Evolutionary conservation across 2,329 filamentous ascomycete genomes (phyloP), one percentile per base, ranked within the genome.

Genomic region (Phialophora verrucosa): DNA sequence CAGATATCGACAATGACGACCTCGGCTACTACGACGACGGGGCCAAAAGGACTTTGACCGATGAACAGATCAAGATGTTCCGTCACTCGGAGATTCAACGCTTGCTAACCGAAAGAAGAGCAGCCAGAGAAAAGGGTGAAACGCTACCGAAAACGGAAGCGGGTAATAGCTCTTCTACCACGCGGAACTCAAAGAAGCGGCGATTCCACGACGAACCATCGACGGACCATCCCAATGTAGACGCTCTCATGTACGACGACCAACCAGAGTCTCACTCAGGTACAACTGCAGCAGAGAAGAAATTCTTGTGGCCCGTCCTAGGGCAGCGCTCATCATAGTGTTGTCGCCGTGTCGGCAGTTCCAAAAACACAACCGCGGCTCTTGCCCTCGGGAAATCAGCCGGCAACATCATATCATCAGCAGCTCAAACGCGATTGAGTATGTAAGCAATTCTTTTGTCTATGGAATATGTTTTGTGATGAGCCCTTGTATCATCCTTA

Each of bases 401-500:
- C 14, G 6, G n/a, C 51, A 17, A 57, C 38, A 29, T 20, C 38
- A 14, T 49, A 38, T n/a, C 14, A 56, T 12, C 23, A 49, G 38
- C 12, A 23, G 42, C 7, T 62, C 17, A 44, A 25, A 25, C 31
- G 31, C 27, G 31, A 55, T 31, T 49, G 20, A 32, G 54, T 55
- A 65, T 65, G 65, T 66, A 62, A 62, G 44, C 42, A 31, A 61
- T 55, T 49, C 53, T 35, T 59, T 65, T 63, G 25, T 59, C 54
- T 60, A 49, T 65, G 50, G 63, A 31, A 31, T 29, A 63, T 42
- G 25, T 29, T 54, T 75, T 72, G 75, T 90, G 94, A 92, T 96
- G 94, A 92, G 95, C 93, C 83, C 85, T 81, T 85, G 93, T 90
- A 91, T 96, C 92, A 96, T 96, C 92, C 92, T 96, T 96, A 96